These are phyloP conservation scores for Schizochytrium sp. DNA, from an alignment of 108 stramenopile species.

Conservation along the genomic window DNA sequence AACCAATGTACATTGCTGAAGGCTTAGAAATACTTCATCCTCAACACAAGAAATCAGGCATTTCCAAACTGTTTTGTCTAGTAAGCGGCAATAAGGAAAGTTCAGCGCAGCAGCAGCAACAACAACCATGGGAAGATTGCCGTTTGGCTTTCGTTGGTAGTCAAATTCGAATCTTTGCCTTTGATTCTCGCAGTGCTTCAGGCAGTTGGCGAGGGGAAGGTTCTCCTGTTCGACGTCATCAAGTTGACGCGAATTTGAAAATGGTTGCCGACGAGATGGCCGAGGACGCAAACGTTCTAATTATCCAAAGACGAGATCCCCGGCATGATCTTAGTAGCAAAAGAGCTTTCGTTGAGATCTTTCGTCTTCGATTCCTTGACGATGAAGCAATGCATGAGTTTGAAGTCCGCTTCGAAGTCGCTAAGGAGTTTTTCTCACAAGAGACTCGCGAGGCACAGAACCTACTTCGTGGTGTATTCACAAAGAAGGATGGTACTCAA, in stretches of 20 bases:
- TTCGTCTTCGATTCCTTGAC: conserved; percentile 35
- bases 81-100: background rate
- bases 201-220: too few relatives aligned
- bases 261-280: background rate
- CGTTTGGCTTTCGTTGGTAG: background rate
- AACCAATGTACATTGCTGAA: background rate
- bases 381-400: background rate
- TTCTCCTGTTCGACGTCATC: too few relatives aligned
- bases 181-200: too few relatives aligned
- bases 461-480: background rate
- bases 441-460: background rate
- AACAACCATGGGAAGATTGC: background rate
- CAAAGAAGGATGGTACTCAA: background rate
- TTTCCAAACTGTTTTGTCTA: background rate
- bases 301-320: background rate
- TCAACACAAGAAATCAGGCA: background rate
- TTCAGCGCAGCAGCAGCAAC: background rate
- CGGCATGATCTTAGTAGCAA: background rate
- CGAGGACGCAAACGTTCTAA: conserved; percentile 29
- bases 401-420: background rate
- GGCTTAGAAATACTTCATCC: background rate
- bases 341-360: background rate
- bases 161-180: too few relatives aligned
- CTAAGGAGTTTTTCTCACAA: background rate
- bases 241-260: background rate